Percentiles rank a stretch among this genome's conserved stretches.
phyloP scores from a whole-genome alignment of 1,139 yeast species.

The Pichia norvegensis region DNA sequence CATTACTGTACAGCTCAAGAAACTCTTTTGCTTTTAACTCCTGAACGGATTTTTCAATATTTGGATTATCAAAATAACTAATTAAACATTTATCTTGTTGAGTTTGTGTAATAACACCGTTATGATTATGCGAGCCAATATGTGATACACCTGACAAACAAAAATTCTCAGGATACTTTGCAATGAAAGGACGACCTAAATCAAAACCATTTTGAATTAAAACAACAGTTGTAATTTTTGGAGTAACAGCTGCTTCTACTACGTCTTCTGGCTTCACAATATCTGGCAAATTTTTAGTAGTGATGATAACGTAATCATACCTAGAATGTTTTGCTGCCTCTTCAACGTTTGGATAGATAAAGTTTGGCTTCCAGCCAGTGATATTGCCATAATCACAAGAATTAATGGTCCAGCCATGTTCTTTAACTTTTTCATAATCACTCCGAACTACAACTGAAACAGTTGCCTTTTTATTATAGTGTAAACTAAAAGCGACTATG shows the following conservation, averaged over 20 bases:
- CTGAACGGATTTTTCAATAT: constrained; percentile 21
- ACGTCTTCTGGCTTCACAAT: constrained; percentile 39
- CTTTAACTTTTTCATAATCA: constrained; percentile 39
- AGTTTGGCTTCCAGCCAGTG: constrained; percentile 43
- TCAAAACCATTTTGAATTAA: constrained; percentile 53
- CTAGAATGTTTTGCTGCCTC: constrained; percentile 30
- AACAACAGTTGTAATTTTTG: constrained; percentile 32
- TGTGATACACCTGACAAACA: constrained; percentile 45
- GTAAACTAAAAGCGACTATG: constrained; percentile 45
- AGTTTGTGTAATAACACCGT: constrained; percentile 29
- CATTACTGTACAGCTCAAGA: constrained; percentile 36
- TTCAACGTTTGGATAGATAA: constrained; percentile 35
- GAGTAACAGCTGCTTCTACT: constrained; percentile 39
- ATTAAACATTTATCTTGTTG: constrained; percentile 32
- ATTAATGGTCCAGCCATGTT: constrained; percentile 40
- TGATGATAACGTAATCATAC: constrained; percentile 42
- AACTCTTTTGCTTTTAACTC: constrained; percentile 34
- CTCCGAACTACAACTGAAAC: constrained; percentile 47
- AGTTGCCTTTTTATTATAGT: constrained; percentile 33
- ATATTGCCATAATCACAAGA: constrained; percentile 46
- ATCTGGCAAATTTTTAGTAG: constrained; percentile 6
- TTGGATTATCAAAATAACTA: constrained; percentile 36
- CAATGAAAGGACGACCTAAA: constrained; percentile 41
- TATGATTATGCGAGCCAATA: constrained; percentile 32
- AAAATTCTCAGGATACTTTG: constrained; percentile 39